Conservation (phyloP, 192 early-diverging fungal genomes). For the Jimgerdemannia lactiflua region DNA sequence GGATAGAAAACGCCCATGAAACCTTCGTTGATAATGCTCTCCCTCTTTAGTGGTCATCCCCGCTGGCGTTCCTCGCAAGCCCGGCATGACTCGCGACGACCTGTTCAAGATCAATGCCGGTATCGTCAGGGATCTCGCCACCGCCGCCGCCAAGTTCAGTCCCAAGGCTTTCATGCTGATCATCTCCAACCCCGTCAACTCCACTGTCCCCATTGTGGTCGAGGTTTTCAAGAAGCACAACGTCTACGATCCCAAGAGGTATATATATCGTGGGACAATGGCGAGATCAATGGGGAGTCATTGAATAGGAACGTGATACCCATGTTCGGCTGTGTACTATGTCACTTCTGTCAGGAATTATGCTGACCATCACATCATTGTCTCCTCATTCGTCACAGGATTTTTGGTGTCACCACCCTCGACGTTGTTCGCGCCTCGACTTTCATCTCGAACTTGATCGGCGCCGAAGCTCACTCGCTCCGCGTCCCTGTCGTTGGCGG, state of each 20-base stretch:
- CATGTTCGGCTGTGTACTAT: background rate
- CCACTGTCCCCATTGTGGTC: constrained; percentile 93
- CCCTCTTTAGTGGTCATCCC: constrained; percentile 79
- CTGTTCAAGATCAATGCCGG: constrained; percentile 98
- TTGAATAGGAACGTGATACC: background rate
- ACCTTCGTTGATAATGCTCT: constrained; percentile 1
- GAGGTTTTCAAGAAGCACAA: constrained; percentile 90
- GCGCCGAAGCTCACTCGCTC: constrained; percentile 62
- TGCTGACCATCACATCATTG: background rate
- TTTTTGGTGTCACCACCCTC: constrained; percentile 95
- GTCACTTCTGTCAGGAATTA: background rate
- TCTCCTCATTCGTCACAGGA: constrained; percentile 24
- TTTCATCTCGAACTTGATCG: constrained; percentile 82
- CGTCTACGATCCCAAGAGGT: constrained; percentile 81
- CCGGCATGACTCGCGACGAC: constrained; percentile 98
- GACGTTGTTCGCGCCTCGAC: constrained; percentile 93
- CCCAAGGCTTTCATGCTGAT: constrained; percentile 86
- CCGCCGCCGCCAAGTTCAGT: constrained; percentile 72
- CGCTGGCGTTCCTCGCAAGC: constrained; percentile 97
- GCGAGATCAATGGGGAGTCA: too few relatives aligned
- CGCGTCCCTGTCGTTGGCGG: constrained; percentile 88
- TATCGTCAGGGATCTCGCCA: constrained; percentile 84
- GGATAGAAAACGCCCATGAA: constrained; percentile 24
- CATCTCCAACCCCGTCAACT: constrained; percentile 99
- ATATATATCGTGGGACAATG: background rate